Evolutionary conservation across 2,329 filamentous ascomycete species (phyloP).

Genomic region (Nectriaceae sp.): DNA sequence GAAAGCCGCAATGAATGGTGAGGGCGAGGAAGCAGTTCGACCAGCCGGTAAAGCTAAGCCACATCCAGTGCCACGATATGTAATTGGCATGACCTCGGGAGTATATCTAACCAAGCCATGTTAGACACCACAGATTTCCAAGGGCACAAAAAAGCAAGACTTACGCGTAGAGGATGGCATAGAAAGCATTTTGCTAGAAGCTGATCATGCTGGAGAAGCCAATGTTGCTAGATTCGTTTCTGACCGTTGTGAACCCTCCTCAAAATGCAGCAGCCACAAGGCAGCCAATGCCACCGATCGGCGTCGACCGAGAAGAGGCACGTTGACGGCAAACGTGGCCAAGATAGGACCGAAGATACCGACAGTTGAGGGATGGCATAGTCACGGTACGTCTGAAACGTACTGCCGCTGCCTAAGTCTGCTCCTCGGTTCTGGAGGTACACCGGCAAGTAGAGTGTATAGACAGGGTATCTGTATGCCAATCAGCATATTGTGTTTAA

Average conservation of each 20-base stretch:
- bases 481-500: too few relatives aligned
- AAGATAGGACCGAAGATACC: constrained; percentile 5
- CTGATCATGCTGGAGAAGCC: constrained; percentile 9
- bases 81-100: constrained; percentile 7
- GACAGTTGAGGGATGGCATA: constrained; percentile 3
- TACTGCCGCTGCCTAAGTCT: background rate
- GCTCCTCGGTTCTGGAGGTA: constrained; percentile 4
- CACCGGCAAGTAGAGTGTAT: constrained; percentile 4
- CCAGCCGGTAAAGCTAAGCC: constrained; percentile 1
- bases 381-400: constrained; percentile 5
- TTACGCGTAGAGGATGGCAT: constrained; percentile 7
- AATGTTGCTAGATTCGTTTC: constrained; percentile 4
- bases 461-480: constrained; percentile 6
- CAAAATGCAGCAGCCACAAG: constrained; percentile 4
- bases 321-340: constrained; percentile 1
- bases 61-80: constrained; percentile 4
- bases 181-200: constrained; percentile 9
- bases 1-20: constrained; percentile 3
- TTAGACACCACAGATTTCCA: background rate
- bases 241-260: constrained; percentile 3
- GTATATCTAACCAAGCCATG: constrained; percentile 2
- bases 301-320: constrained; percentile 3
- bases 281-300: constrained; percentile 4
- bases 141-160: background rate
- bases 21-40: constrained; percentile 3